phyloP scores from a whole-genome alignment of 805 yeast genomes.

The Starmerella lactis-condensi region DNA sequence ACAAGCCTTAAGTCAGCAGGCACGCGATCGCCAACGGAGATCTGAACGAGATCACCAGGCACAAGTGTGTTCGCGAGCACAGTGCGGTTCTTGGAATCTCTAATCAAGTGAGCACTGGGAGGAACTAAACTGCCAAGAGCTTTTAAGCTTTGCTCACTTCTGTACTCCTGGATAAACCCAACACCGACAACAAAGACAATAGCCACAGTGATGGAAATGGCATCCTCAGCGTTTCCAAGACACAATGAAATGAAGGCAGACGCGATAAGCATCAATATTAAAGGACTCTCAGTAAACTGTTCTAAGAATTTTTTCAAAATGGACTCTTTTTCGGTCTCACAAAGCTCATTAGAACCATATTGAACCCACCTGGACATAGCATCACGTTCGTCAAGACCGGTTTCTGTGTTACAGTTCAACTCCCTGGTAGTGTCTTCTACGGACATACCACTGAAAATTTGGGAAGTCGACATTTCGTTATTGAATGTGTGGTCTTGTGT shows the following conservation, averaged over 20 bases:
- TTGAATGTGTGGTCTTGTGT: too few species aligned
- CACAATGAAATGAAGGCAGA: constrained; percentile 72
- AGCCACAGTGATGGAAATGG: constrained; percentile 82
- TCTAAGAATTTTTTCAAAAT: constrained; percentile 52
- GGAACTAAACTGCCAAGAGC: constrained; percentile 89
- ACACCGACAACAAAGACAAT: constrained; percentile 85
- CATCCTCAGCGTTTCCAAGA: constrained; percentile 95
- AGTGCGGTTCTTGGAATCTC: constrained; percentile 62
- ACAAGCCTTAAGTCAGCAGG: constrained; percentile 86
- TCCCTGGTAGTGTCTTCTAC: constrained; percentile 46
- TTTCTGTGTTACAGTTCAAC: constrained; percentile 38
- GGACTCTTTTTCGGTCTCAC: constrained; percentile 58
- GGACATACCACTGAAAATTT: constrained; percentile 40
- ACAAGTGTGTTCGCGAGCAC: constrained; percentile 75
- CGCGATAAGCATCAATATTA: constrained; percentile 71
- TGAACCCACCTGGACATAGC: constrained; percentile 57
- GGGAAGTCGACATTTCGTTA: constrained; percentile 44
- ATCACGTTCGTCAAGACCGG: constrained; percentile 49
- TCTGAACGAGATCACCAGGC: constrained; percentile 88
- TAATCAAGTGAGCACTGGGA: constrained; percentile 81
- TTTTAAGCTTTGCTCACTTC: constrained; percentile 85
- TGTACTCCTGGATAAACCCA: constrained; percentile 92
- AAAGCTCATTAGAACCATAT: constrained; percentile 69
- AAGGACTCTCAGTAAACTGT: constrained; percentile 77
- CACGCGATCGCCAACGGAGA: constrained; percentile 81